A percentile compares a stretch with the other conserved stretches of the same genome.
Conservation (phyloP, 1,284 basidiomycete species). For the Amylostereum areolatum region DNA sequence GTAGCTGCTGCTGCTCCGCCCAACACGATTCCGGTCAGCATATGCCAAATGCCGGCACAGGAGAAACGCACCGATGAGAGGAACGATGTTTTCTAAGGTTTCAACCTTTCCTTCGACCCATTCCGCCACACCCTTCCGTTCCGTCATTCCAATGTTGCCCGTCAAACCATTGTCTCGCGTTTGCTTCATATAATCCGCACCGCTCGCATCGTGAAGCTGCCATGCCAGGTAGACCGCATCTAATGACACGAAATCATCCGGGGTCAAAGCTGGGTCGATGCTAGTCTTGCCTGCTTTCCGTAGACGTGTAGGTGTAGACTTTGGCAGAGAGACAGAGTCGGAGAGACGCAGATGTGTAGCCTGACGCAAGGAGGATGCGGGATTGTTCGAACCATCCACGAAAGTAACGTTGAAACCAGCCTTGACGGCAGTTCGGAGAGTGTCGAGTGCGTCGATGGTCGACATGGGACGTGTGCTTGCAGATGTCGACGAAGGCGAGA, state of each 20-base stretch:
- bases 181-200: constrained; percentile 84
- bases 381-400: constrained; percentile 29
- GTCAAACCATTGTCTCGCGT: constrained; percentile 69
- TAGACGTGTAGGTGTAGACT: constrained; percentile 71
- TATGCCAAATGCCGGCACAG: too few relatives aligned
- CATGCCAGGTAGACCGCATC: constrained; percentile 81
- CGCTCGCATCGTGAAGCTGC: constrained; percentile 63
- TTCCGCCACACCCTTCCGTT: constrained; percentile 77
- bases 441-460: constrained; percentile 10
- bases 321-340: constrained; percentile 48
- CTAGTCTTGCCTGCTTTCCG: constrained; percentile 46
- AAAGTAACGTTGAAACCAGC: constrained; percentile 6
- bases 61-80: constrained; percentile 44
- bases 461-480: constrained; percentile 2
- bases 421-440: constrained; percentile 11
- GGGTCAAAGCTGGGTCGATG: constrained; percentile 30
- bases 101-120: constrained; percentile 70
- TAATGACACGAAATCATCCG: constrained; percentile 67
- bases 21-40: not conserved
- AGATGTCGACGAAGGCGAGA: not conserved
- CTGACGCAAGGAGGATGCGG: constrained; percentile 40
- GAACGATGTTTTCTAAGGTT: constrained; percentile 51
- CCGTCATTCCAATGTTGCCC: constrained; percentile 81
- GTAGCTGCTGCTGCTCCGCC: constrained; percentile 28
- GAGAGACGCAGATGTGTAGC: constrained; percentile 68